phyloP scores from a whole-genome alignment of 495 filamentous ascomycete genomes.

The Emericellopsis terricola region DNA sequence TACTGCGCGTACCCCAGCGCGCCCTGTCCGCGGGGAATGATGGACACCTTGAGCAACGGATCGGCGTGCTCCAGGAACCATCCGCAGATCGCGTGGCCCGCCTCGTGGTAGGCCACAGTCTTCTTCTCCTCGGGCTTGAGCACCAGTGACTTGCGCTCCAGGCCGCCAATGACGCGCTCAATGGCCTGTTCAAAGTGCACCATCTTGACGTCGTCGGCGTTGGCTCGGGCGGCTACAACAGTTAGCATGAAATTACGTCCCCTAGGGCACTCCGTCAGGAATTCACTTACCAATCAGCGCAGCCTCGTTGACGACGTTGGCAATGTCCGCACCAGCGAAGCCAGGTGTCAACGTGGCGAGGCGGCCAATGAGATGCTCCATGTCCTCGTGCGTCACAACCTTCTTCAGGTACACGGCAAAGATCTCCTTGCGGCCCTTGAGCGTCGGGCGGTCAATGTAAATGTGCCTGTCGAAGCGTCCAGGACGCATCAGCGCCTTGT shows the following conservation, averaged over 20 bases:
- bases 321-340: slow-evolving; percentile 94
- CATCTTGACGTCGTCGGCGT: slow-evolving; percentile 62
- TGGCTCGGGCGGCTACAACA: slow-evolving; percentile 56
- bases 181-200: slow-evolving; percentile 92
- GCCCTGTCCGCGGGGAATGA: slow-evolving; percentile 89
- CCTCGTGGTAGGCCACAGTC: slow-evolving; percentile 94
- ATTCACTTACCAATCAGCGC: slow-evolving; percentile 73
- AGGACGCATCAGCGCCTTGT: slow-evolving; percentile 89
- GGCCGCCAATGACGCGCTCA: slow-evolving; percentile 86
- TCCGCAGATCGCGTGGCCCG: slow-evolving; percentile 93
- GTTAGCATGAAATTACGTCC: slow-evolving; percentile 12
- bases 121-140: slow-evolving; percentile 84
- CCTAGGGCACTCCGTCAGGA: too few species aligned
- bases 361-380: slow-evolving; percentile 70
- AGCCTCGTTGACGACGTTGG: slow-evolving; percentile 95
- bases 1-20: slow-evolving; percentile 94
- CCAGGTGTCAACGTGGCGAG: slow-evolving; percentile 85
- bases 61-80: slow-evolving; percentile 97
- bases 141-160: slow-evolving; percentile 92
- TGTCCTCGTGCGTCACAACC: slow-evolving; percentile 78
- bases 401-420: slow-evolving; percentile 85
- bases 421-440: slow-evolving; percentile 92
- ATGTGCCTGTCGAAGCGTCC: slow-evolving; percentile 96
- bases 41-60: slow-evolving; percentile 92
- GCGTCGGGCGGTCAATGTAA: slow-evolving; percentile 78